Percentiles rank a stretch among this genome's conserved stretches.
Evolutionary conservation across 2,329 filamentous ascomycete species (phyloP).

Genomic region (Penicillium sp.): DNA sequence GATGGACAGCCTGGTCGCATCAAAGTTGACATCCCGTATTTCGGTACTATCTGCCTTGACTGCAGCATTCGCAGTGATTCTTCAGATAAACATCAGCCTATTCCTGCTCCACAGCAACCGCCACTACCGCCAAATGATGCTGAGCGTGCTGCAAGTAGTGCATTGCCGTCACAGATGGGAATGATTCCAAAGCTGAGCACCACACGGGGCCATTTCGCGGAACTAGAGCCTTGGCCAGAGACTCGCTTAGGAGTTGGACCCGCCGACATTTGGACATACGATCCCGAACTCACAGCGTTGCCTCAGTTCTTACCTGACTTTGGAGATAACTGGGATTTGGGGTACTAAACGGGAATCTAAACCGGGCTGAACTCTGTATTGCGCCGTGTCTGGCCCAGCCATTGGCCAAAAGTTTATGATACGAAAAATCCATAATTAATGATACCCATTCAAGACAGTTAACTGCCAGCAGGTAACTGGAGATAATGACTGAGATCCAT

Average conservation of each 20-base stretch:
- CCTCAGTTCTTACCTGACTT: slow-evolving; percentile 9
- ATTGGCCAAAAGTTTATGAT: too few species aligned
- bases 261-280: slow-evolving; percentile 9
- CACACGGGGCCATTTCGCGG: background rate
- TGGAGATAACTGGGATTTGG: slow-evolving; percentile 8
- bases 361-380: too few species aligned
- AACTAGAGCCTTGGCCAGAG: background rate
- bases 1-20: slow-evolving; percentile 1
- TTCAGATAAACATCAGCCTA: background rate
- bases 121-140: too few species aligned
- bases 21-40: slow-evolving; percentile 14
- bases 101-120: background rate
- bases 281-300: slow-evolving; percentile 4
- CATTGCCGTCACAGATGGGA: background rate
- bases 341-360: too few species aligned
- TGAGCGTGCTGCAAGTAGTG: too few species aligned
- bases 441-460: too few species aligned
- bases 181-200: background rate
- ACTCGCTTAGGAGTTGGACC: background rate
- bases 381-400: too few species aligned
- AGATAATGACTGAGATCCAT: too few species aligned
- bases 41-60: slow-evolving; percentile 11
- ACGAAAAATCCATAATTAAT: too few species aligned
- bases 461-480: too few species aligned
- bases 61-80: background rate